phyloP scores from a whole-genome alignment of 2,329 filamentous ascomycete species.

The Tolypocladium nubicola region DNA sequence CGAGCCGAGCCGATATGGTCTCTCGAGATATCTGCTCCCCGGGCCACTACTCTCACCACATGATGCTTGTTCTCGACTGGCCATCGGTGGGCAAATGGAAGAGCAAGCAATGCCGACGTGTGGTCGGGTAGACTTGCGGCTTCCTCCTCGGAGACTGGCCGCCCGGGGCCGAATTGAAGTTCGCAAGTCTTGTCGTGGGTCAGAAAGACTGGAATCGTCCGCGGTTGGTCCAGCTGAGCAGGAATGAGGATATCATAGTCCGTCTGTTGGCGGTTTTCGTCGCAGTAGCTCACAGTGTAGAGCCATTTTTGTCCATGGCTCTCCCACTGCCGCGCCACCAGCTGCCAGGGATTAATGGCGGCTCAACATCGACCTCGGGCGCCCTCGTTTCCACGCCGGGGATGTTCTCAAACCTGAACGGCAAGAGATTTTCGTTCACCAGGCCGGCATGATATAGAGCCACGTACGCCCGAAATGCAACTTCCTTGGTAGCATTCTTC shows the following conservation, averaged over 20 bases:
- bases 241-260: slow-evolving; percentile 36
- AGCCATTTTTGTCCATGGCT: slow-evolving; percentile 8
- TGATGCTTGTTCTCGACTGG: slow-evolving; percentile 25
- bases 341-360: slow-evolving; percentile 34
- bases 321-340: slow-evolving; percentile 32
- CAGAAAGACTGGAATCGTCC: slow-evolving; percentile 28
- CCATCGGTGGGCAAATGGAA: slow-evolving; percentile 40
- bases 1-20: slow-evolving; percentile 17
- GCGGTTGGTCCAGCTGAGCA: slow-evolving; percentile 24
- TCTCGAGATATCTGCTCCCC: slow-evolving; percentile 13
- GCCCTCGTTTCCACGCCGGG: slow-evolving; percentile 26
- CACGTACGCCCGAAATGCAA: slow-evolving; percentile 70
- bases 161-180: slow-evolving; percentile 11
- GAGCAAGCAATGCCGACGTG: slow-evolving; percentile 31
- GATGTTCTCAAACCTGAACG: slow-evolving; percentile 36
- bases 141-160: slow-evolving; percentile 9
- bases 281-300: slow-evolving; percentile 22
- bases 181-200: slow-evolving; percentile 23
- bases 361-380: slow-evolving; percentile 22
- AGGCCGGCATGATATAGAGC: slow-evolving; percentile 59
- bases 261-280: slow-evolving; percentile 14
- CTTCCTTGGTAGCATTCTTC: slow-evolving; percentile 65
- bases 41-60: slow-evolving; percentile 30
- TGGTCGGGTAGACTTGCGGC: slow-evolving; percentile 24
- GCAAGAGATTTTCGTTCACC: slow-evolving; percentile 69